These are phyloP conservation scores for Talaromyces proteolyticus DNA, from an alignment of 495 filamentous ascomycete genomes.

Conservation along the genomic window DNA sequence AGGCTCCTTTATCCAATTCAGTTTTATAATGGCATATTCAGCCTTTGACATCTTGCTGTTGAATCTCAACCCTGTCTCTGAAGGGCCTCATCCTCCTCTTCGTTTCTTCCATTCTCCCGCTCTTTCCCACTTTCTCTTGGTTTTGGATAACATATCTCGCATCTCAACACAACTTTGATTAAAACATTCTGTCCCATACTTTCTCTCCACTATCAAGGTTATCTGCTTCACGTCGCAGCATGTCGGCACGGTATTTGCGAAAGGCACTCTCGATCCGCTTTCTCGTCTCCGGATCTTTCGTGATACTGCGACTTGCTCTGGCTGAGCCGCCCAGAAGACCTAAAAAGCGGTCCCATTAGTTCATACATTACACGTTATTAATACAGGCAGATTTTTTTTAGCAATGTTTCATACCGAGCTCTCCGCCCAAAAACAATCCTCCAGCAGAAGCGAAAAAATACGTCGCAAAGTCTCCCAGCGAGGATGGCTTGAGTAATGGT, in stretches of 20 bases:
- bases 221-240: constrained; percentile 51
- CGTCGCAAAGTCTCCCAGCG: constrained; percentile 54
- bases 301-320: constrained; percentile 44
- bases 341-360: constrained; percentile 7
- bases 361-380: neutral
- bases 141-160: neutral
- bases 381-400: neutral
- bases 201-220: constrained; percentile 39
- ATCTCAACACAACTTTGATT: neutral
- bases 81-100: too few species aligned
- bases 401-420: constrained; percentile 43
- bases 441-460: constrained; percentile 57
- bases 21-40: too few species aligned
- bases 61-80: too few species aligned
- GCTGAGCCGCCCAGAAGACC: constrained; percentile 52
- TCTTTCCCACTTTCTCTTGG: too few species aligned
- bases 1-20: too few species aligned
- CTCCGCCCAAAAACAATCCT: constrained; percentile 59
- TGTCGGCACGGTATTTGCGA: constrained; percentile 54
- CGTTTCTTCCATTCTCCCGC: too few species aligned
- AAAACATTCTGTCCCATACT: constrained; percentile 23
- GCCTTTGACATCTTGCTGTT: too few species aligned
- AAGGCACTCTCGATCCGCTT: constrained; percentile 61
- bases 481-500: constrained; percentile 47
- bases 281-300: constrained; percentile 44